Base-by-base conservation (phyloP, 164 flowering plant genomes). In the Cinnamomum micranthum region DNA sequence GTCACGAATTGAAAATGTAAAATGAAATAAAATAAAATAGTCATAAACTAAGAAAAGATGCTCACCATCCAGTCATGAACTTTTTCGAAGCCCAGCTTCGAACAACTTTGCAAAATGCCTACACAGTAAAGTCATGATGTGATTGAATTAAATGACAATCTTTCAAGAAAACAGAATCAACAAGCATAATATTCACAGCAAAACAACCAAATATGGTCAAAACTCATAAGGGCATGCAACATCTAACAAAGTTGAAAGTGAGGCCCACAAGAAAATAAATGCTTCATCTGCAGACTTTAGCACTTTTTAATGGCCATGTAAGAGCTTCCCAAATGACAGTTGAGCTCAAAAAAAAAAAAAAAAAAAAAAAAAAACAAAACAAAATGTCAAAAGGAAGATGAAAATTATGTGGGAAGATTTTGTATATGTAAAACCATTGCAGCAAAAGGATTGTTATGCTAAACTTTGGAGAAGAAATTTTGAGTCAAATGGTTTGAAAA, bases 21-120 rank as follows among this genome's bases (percentile, higher is more conserved):
- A 60, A 60, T 23, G 64, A 60, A 60, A n/a, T 19, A 23, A 60
- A n/a, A 60, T 19, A 19, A 60, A 60, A 60, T 60, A 19, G 64
- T n/a, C 64, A 19, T 23, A 20, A 60, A 60, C 64, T 22, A 25
- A 25, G 17, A 67, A 33, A 20, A 73, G 65, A 28, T 72, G 24
- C 86, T 68, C 71, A 92, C 97, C 95, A 91, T 88, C 97, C 97
- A 4, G 97, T 88, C 92, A 92, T 92, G 82, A 92, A 92, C 84
- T 92, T 92, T 75, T 92, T 91, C 11, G 97, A 92, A 27, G 95
- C 95, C 97, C 97, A 92, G 83, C 97, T 92, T 50, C 88, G 81
- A 74, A 92, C 73, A 77, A 92, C 92, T 81, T 92, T 92, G 83
- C 70, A 85, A 73, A 90, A 92, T 9, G 97, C 91, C 97, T 92